Evolutionary conservation across 257 asterid species (phyloP).

Genomic region (Salvia hispanica): DNA sequence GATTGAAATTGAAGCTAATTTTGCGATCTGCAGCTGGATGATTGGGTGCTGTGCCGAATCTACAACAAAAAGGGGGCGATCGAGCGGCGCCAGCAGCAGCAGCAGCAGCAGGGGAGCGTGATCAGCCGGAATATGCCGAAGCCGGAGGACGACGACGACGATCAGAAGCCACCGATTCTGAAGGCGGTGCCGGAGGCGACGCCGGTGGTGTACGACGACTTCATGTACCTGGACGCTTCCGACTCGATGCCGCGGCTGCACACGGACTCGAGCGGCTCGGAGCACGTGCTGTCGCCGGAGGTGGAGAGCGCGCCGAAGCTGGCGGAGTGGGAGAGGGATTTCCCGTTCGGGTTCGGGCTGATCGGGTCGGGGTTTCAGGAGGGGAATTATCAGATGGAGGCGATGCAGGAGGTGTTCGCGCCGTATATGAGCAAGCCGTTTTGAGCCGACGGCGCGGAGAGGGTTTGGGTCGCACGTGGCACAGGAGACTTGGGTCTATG

Average conservation of each 20-base stretch:
- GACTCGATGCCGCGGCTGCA: slow-evolving; percentile 75
- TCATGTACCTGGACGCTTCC: slow-evolving; percentile 58
- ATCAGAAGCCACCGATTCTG: slow-evolving; percentile 56
- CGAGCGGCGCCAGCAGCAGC: slow-evolving; percentile 53
- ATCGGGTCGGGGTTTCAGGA: slow-evolving; percentile 42
- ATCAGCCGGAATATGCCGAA: slow-evolving; percentile 30
- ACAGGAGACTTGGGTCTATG: slow-evolving; percentile 60
- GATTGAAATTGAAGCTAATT: no score
- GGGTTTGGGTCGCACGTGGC: slow-evolving; percentile 38
- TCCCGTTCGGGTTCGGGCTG: slow-evolving; percentile 50
- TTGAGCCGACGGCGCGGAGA: slow-evolving; percentile 28
- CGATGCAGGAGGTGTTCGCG: slow-evolving; percentile 61
- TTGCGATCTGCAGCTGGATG: slow-evolving; percentile 61
- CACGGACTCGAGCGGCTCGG: slow-evolving; percentile 84
- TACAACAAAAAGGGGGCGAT: slow-evolving; percentile 81
- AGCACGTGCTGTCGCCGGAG: slow-evolving; percentile 84
- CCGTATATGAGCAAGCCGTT: slow-evolving; percentile 60
- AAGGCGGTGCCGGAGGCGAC: no score
- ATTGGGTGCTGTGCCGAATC: slow-evolving; percentile 92
- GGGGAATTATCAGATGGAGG: slow-evolving; percentile 51
- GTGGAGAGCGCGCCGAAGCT: slow-evolving; percentile 75
- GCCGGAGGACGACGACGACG: slow-evolving; percentile 42
- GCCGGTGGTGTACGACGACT: slow-evolving; percentile 55
- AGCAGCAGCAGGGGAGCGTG: slow-evolving; percentile 27
- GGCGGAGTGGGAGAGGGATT: slow-evolving; percentile 59